Evolutionary conservation across 176 grass and related monocot species (phyloP).

Genomic region (Oryza punctata): DNA sequence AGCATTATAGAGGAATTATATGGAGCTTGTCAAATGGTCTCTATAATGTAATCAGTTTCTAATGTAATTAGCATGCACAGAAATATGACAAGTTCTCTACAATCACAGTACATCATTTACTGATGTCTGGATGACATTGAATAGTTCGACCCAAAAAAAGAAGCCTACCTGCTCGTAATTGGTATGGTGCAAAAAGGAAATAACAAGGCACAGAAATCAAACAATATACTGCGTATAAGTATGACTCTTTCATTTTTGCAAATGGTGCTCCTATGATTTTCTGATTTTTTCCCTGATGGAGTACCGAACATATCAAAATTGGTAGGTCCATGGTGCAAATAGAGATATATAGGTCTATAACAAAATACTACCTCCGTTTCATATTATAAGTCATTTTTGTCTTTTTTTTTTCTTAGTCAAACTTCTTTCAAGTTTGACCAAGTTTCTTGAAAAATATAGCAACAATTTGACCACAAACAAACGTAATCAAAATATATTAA

Average conservation of each 20-base stretch:
- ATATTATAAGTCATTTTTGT: too few relatives aligned
- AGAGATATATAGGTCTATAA: neutral
- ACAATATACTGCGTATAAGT: neutral
- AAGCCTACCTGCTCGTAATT: neutral
- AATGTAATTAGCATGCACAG: slow-evolving; percentile 4
- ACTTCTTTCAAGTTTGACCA: too few relatives aligned
- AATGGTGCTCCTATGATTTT: neutral
- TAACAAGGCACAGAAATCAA: slow-evolving; percentile 14
- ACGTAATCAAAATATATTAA: too few relatives aligned
- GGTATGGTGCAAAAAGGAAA: neutral
- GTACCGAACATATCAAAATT: neutral
- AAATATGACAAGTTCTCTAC: neutral
- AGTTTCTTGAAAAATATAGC: too few relatives aligned
- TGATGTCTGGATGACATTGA: slow-evolving; percentile 6
- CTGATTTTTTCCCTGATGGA: neutral
- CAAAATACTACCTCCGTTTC: neutral
- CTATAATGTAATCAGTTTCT: slow-evolving; percentile 20
- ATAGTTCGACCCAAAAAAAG: neutral
- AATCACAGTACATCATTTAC: neutral
- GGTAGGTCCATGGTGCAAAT: slow-evolving; percentile 18
- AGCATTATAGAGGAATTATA: slow-evolving; percentile 20
- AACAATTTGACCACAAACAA: too few relatives aligned
- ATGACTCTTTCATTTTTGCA: slow-evolving; percentile 2
- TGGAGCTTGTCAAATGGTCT: slow-evolving; percentile 3
- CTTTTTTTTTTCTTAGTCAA: too few relatives aligned